Evolutionary conservation across 192 early-diverging fungal genomes (phyloP).

Genomic region (Coemansia sp.): DNA sequence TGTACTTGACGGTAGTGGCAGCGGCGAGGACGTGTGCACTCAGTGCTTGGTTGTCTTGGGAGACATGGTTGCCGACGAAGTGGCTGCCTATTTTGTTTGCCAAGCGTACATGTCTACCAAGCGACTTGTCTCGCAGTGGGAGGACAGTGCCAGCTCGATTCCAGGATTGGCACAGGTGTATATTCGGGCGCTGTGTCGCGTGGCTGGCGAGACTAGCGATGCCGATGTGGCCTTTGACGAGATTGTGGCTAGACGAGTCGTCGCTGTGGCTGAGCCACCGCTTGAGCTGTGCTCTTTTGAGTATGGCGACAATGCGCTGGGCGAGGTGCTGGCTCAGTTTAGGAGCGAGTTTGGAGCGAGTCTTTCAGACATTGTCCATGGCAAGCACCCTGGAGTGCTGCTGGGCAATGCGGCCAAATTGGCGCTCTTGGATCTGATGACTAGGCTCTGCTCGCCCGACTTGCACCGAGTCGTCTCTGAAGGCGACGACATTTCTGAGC

Average conservation of each 20-base stretch:
- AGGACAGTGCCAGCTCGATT: neutral
- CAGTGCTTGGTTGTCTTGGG: slow-evolving; percentile 2
- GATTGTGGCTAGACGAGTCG: neutral
- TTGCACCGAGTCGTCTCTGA: slow-evolving; percentile 9
- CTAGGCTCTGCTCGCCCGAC: slow-evolving; percentile 1
- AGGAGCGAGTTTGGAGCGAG: slow-evolving; percentile 3
- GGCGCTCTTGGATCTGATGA: slow-evolving; percentile 10
- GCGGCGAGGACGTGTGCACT: neutral
- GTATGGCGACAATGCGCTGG: slow-evolving; percentile 23
- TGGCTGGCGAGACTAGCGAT: neutral
- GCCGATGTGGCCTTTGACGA: neutral
- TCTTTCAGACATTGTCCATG: neutral
- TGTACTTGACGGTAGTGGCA: neutral
- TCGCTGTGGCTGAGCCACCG: slow-evolving; percentile 14
- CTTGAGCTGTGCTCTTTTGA: slow-evolving; percentile 26
- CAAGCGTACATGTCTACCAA: slow-evolving; percentile 9
- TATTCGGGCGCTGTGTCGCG: neutral
- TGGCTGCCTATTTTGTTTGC: slow-evolving; percentile 28
- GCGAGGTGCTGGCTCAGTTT: slow-evolving; percentile 6
- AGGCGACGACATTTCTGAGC: slow-evolving; percentile 18
- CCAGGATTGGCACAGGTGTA: slow-evolving; percentile 14
- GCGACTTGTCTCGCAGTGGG: slow-evolving; percentile 2
- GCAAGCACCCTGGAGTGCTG: neutral
- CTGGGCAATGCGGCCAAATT: slow-evolving; percentile 8
- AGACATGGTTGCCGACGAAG: slow-evolving; percentile 10